Conservation (phyloP, 371 early-diverging fungal species). For the Dentiscutata heterogama region DNA sequence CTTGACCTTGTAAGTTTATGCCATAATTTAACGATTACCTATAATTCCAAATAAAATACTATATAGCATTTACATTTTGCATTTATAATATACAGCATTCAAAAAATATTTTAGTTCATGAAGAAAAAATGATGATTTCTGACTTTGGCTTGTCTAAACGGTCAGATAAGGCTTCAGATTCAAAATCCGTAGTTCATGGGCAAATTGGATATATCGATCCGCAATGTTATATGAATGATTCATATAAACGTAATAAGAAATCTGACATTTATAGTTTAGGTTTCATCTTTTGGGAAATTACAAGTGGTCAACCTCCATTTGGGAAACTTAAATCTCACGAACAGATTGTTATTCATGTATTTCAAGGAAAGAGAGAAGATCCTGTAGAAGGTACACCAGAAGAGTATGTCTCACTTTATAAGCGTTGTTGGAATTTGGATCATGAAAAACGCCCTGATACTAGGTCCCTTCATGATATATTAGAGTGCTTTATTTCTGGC, state of each 20-base stretch:
- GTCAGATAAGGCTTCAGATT: no score
- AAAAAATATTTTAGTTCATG: slow-evolving; percentile 22
- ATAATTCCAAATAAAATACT: background rate
- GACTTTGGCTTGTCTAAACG: slow-evolving; percentile 25
- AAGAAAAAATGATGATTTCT: background rate
- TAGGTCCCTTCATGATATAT: background rate
- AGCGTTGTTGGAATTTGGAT: slow-evolving; percentile 3
- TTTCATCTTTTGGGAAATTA: slow-evolving; percentile 25
- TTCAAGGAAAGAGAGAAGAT: background rate
- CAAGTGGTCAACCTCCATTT: slow-evolving; percentile 4
- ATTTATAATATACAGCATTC: background rate
- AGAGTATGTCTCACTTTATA: slow-evolving; percentile 20
- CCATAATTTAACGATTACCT: background rate
- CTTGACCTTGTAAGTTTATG: slow-evolving; percentile 17
- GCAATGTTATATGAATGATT: background rate
- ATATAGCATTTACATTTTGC: background rate
- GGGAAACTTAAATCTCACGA: background rate
- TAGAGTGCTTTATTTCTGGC: no score
- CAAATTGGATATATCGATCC: background rate
- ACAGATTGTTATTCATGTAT: background rate
- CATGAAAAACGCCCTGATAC: slow-evolving; percentile 2
- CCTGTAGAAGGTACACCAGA: slow-evolving; percentile 11
- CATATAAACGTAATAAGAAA: slow-evolving; percentile 2
- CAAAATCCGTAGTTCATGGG: background rate
- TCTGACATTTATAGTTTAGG: slow-evolving; percentile 28